These are phyloP conservation scores for Zygnema cylindricum DNA, from an alignment of 139 green algal genomes.

Conservation along the genomic window DNA sequence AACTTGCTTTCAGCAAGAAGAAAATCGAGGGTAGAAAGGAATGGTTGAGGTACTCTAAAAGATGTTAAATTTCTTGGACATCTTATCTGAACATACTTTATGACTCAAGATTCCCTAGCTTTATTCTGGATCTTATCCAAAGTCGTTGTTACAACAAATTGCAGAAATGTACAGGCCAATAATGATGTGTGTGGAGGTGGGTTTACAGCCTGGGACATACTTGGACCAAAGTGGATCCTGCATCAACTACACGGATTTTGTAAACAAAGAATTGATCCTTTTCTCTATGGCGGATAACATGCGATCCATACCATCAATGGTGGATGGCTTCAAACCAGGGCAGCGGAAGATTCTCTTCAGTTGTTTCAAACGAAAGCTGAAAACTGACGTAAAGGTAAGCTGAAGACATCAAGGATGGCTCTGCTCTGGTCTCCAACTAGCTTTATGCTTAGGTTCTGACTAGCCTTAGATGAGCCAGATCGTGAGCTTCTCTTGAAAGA, in stretches of 20 bases:
- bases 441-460: too few species aligned
- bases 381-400: slow-evolving; percentile 88
- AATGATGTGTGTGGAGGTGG: not conserved
- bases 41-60: slow-evolving; percentile 80
- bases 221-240: slow-evolving; percentile 77
- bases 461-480: too few species aligned
- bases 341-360: slow-evolving; percentile 98
- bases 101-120: too few species aligned
- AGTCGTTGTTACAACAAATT: too few species aligned
- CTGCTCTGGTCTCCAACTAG: too few species aligned
- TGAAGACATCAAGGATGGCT: too few species aligned
- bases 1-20: slow-evolving; percentile 99
- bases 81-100: not conserved
- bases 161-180: not conserved
- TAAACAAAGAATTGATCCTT: slow-evolving; percentile 75
- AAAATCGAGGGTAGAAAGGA: slow-evolving; percentile 95
- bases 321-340: slow-evolving; percentile 97
- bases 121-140: too few species aligned
- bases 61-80: not conserved
- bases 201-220: slow-evolving; percentile 84
- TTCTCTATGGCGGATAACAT: slow-evolving; percentile 75
- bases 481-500: too few species aligned
- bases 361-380: slow-evolving; percentile 97
- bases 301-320: slow-evolving; percentile 93
- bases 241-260: slow-evolving; percentile 95